phyloP scores from a whole-genome alignment of 2,329 filamentous ascomycete genomes.

The Nemania bipapillata region DNA sequence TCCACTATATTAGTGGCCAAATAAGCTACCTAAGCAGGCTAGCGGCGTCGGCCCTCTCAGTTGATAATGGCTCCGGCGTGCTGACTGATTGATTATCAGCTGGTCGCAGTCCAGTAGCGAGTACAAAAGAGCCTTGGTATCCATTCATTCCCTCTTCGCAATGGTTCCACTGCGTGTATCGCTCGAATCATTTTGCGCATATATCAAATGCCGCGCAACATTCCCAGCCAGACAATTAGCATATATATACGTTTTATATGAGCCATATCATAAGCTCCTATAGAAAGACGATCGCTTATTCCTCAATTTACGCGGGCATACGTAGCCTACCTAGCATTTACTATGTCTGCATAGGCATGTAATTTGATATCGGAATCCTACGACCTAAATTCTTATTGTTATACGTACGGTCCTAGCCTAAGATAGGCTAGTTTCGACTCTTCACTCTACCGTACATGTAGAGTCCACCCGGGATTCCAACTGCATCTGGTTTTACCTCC shows the following conservation, averaged over 20 bases:
- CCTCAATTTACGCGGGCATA: conserved; percentile 10
- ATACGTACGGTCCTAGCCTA: neutral
- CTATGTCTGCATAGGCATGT: too few species aligned
- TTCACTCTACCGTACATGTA: too few species aligned
- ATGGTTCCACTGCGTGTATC: neutral
- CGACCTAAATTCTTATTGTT: neutral
- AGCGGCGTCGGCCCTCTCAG: conserved; percentile 17
- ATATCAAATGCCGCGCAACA: conserved; percentile 19
- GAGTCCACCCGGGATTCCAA: neutral
- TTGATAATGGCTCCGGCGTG: conserved; percentile 23
- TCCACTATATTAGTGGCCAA: conserved; percentile 26
- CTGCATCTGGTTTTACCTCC: neutral
- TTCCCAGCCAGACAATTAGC: neutral
- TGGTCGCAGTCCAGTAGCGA: neutral
- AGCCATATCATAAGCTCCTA: neutral
- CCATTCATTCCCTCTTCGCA: neutral
- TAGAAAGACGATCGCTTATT: neutral
- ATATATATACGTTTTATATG: conserved; percentile 2
- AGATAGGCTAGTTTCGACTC: neutral
- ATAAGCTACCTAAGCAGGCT: conserved; percentile 17
- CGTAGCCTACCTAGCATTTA: neutral
- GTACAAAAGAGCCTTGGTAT: conserved; percentile 9
- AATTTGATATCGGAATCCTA: neutral
- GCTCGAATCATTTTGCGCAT: neutral
- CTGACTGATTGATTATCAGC: conserved; percentile 37